Evolutionary conservation across 1,284 basidiomycete species (phyloP), one percentile per base, ranked within the genome.

Genomic region (Rhizoctonia solani): DNA sequence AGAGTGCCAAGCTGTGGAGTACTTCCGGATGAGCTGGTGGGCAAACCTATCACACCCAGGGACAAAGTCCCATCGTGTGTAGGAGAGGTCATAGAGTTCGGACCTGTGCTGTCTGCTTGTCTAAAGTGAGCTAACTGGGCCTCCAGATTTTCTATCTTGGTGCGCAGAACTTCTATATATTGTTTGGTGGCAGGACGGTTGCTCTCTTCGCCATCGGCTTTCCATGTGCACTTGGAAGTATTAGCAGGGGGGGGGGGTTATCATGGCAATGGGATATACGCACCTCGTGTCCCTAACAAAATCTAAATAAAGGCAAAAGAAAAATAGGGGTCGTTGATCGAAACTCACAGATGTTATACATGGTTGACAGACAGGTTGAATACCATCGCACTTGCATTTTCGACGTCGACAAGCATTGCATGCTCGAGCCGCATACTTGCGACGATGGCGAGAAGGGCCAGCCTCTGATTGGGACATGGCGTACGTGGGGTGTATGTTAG

Each of bases 271-370:
- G 23, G 47, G 13, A 6, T 4, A 23, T 16, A n/a, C 14, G 14
- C n/a, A 63, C 59, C 59, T 63, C 30, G 34, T 42, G 47, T 42
- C 59, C 59, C 59, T 63, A 41, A 34, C 21, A 37, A 3, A 29
- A 11, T 21, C n/a, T 14, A 30, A 34, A 11, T 4, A 42, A 44
- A 27, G 13, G n/a, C n/a, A n/a, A n/a, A n/a, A 49, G 4, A 39
- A 16, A n/a, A n/a, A n/a, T n/a, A n/a, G n/a, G n/a, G n/a, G n/a
- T n/a, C 29, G 32, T 19, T 30, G 11, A 23, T 5, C n/a, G 5
- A 16, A 21, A 41, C 59, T 16, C 52, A 63, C 49, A 29, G 39
- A 63, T 16, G 30, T 21, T 25, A 32, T 27, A 30, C 59, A 63
- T 11, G 49, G 19, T n/a, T 47, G 32, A 52, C 59, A 63, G 14